A percentile compares a stretch with the other conserved stretches of the same genome.
Evolutionary conservation across 2,329 filamentous ascomycete genomes (phyloP).

Genomic region (Colletotrichum chlorophyti): DNA sequence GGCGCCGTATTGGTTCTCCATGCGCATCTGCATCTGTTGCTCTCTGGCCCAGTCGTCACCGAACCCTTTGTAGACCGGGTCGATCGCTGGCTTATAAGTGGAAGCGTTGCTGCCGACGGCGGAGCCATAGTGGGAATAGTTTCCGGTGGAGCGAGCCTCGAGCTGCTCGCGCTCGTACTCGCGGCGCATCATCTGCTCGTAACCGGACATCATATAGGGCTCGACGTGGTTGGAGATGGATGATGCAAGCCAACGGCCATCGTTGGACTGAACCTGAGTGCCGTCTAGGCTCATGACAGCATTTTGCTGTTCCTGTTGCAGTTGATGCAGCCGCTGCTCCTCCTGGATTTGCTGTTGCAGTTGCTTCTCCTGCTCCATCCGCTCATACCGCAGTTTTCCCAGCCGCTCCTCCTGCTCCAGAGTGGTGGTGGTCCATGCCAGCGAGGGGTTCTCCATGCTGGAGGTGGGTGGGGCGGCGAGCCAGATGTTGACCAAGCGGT

Average conservation of each 20-base stretch:
- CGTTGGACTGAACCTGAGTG: constrained; percentile 56
- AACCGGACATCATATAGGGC: constrained; percentile 86
- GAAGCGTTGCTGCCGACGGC: constrained; percentile 39
- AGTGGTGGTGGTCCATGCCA: constrained; percentile 60
- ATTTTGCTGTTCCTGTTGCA: constrained; percentile 41
- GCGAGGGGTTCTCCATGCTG: constrained; percentile 57
- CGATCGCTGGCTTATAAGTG: constrained; percentile 52
- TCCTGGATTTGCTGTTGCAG: constrained; percentile 57
- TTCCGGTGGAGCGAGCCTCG: constrained; percentile 44
- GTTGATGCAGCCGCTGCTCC: constrained; percentile 48
- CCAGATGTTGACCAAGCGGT: constrained; percentile 84
- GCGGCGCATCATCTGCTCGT: constrained; percentile 71
- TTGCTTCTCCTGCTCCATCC: constrained; percentile 43
- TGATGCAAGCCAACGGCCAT: constrained; percentile 58
- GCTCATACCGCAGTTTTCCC: constrained; percentile 67
- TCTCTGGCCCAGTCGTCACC: constrained; percentile 34
- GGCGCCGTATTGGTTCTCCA: constrained; percentile 74
- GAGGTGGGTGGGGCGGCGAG: constrained; percentile 76
- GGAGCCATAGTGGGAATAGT: constrained; percentile 52
- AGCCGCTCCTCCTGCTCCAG: constrained; percentile 65
- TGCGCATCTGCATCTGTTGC: constrained; percentile 59
- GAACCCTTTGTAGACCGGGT: constrained; percentile 69
- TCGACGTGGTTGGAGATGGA: constrained; percentile 60
- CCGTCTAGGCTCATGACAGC: constrained; percentile 61
- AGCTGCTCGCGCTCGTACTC: constrained; percentile 59